Percentiles rank a stretch among this genome's conserved stretches.
phyloP scores from a whole-genome alignment of 148 eudicot species.

The Oxyria digyna region DNA sequence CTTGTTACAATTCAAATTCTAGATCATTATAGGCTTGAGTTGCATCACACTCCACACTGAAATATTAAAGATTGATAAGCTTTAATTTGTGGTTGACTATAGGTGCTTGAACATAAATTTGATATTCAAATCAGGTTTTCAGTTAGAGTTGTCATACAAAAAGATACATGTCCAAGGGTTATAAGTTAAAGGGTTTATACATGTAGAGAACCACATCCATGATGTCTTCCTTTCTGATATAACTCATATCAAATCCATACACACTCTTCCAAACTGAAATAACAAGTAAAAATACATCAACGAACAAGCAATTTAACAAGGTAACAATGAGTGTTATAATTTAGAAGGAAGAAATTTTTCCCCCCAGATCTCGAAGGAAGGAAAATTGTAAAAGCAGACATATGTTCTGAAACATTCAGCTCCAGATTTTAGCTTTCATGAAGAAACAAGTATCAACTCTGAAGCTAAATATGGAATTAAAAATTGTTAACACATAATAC shows the following conservation, averaged over 20 bases:
- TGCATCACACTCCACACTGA: too few relatives aligned
- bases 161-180: too few relatives aligned
- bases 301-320: background rate
- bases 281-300: conserved; percentile 1
- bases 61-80: too few relatives aligned
- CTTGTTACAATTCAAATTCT: too few relatives aligned
- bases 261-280: conserved; percentile 84
- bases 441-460: conserved; percentile 2
- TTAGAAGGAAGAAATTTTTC: background rate
- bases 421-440: background rate
- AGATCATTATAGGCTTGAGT: too few relatives aligned
- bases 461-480: conserved; percentile 4
- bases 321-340: background rate
- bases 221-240: conserved; percentile 80
- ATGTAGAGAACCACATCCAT: conserved; percentile 92
- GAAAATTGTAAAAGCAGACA: background rate
- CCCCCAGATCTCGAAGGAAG: background rate
- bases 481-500: background rate
- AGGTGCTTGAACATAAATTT: too few relatives aligned
- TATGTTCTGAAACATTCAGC: background rate
- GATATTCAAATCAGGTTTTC: background rate
- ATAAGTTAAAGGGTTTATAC: too few relatives aligned
- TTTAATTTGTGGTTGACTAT: too few relatives aligned
- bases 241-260: conserved; percentile 96
- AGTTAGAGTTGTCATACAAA: too few relatives aligned